Evolutionary conservation across 164 flowering plant genomes (phyloP).

Genomic region (Aristolochia contorta): DNA sequence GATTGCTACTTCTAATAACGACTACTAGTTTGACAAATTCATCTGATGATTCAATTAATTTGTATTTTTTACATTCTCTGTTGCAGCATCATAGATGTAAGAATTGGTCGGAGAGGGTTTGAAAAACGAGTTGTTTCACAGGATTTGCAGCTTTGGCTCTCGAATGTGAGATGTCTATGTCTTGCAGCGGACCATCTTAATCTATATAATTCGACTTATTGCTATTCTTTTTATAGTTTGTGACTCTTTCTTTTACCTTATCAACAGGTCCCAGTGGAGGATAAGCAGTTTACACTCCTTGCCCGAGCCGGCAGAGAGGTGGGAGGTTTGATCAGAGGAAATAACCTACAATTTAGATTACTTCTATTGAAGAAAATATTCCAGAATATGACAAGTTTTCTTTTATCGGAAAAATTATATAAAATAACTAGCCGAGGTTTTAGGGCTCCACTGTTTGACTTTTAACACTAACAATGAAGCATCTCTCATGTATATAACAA

Average conservation of each 20-base stretch:
- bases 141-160: slow-evolving; percentile 94
- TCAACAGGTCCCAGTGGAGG: slow-evolving; percentile 52
- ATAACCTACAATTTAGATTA: background rate
- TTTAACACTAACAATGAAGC: background rate
- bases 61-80: background rate
- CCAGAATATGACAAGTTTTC: background rate
- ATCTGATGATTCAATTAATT: background rate
- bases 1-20: too few relatives aligned
- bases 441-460: background rate
- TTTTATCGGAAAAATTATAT: background rate
- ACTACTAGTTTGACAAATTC: background rate
- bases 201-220: background rate
- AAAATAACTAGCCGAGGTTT: too few relatives aligned
- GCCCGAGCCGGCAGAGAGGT: slow-evolving; percentile 98
- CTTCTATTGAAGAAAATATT: background rate
- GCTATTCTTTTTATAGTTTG: slow-evolving; percentile 1
- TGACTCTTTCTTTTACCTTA: background rate
- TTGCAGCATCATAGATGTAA: slow-evolving; percentile 55
- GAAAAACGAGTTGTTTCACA: slow-evolving; percentile 93
- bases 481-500: too few relatives aligned
- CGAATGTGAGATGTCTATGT: slow-evolving; percentile 54
- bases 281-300: slow-evolving; percentile 56
- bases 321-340: background rate
- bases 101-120: slow-evolving; percentile 74
- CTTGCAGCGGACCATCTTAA: background rate